Conservation (phyloP, 2,329 filamentous ascomycete species). For the Trichoderma pleuroti region DNA sequence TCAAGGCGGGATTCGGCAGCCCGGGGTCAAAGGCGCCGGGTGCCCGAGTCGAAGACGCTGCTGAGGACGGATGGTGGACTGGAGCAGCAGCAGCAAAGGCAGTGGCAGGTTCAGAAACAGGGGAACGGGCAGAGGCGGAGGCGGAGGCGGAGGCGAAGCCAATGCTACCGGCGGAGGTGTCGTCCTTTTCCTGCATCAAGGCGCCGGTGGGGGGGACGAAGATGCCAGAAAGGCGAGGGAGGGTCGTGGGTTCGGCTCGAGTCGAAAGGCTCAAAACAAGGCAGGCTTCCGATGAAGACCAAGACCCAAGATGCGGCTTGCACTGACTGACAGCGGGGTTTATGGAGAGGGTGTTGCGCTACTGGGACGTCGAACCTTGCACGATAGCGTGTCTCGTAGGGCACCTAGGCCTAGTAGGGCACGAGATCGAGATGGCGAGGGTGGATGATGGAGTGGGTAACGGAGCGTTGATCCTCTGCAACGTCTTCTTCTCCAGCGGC, state of each 20-base stretch:
- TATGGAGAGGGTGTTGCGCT: conserved; percentile 8
- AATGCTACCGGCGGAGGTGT: conserved; percentile 16
- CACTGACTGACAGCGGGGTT: conserved; percentile 16
- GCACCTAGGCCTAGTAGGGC: conserved; percentile 11
- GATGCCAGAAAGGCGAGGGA: conserved; percentile 4
- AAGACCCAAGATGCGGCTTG: conserved; percentile 9
- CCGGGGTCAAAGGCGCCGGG: neutral
- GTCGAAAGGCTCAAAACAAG: neutral
- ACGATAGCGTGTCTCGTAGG: neutral
- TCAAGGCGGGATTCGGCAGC: neutral
- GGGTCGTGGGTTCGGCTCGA: neutral
- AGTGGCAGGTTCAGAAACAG: neutral
- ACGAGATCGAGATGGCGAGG: conserved; percentile 19
- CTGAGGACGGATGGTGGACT: conserved; percentile 11
- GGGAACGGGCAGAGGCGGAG: conserved; percentile 4
- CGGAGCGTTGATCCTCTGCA: conserved; percentile 15
- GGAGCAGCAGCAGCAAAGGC: neutral
- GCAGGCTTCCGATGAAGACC: conserved; percentile 13
- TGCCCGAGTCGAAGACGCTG: conserved; percentile 9
- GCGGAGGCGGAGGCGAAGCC: conserved; percentile 20
- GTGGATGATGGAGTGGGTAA: conserved; percentile 13
- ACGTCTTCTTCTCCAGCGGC: neutral
- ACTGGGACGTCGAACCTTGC: neutral
- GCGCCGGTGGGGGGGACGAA: conserved; percentile 22
- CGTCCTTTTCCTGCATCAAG: conserved; percentile 32